Base-by-base conservation (phyloP, 2,329 filamentous ascomycete species). In the Phoma sp. region DNA sequence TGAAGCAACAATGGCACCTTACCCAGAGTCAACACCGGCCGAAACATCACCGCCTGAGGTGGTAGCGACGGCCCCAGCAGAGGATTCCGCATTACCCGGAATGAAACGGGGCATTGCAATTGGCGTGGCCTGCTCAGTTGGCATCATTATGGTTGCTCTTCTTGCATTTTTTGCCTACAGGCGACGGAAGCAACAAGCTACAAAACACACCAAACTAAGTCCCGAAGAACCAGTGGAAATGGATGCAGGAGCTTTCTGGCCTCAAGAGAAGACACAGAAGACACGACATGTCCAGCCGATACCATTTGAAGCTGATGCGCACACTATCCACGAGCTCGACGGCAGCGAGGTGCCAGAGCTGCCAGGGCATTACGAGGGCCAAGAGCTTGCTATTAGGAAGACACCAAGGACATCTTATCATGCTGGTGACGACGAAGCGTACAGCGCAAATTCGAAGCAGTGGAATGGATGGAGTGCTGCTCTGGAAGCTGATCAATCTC, bases 21-120 rank as follows among this genome's bases (percentile, higher is more conserved):
- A 42, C 26, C 48, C 53, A 39, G 42, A 56, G 17, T 15, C 43
- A 20, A 48, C 42, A 29, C 26, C 42, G 7, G 43, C 47, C n/a
- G 33, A 15, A 21, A 26, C 53, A n/a, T 29, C 36, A 7, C 17
- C 15, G 21, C 17, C 48, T n/a, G 25, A 34, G 34, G 37, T 42
- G 33, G 34, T 43, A n/a, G n/a, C 12, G n/a, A 29, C 9, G n/a
- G 36, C 36, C 15, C 25, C 43, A 11, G 30, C 17, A 17, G 47
- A 52, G 29, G 43, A 47, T n/a, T 43, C 53, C 29, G 53, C 56
- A 3, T 57, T 69, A n/a, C 67, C 67, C 12, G 67, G 67, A 7
- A 67, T 69, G 57, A 69, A 69, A 42, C 62, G 67, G 23, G 67
- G 67, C 17, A 68, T 69, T 20, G 67, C 64, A 15, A 68, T 69